Conservation (phyloP, 2,329 filamentous ascomycete species). For the Phialophora macrospora region DNA sequence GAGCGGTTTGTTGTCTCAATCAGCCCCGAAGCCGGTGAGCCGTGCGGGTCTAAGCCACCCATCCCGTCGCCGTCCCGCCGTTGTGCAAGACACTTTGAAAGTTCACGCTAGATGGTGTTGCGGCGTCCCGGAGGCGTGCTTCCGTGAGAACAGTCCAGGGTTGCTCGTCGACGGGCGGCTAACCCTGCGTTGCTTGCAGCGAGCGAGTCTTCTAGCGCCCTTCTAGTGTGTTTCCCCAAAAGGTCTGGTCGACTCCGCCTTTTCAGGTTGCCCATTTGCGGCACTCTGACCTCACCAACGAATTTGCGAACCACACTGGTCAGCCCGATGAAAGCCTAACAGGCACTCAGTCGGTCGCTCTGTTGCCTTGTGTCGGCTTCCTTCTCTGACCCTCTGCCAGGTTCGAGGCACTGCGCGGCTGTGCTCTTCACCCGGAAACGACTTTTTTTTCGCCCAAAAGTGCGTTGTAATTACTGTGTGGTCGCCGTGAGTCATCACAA, state of each 20-base stretch:
- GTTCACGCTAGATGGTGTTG: neutral
- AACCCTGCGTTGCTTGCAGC: neutral
- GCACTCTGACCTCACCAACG: neutral
- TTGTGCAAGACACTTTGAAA: constrained; percentile 1
- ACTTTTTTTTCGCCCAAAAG: neutral
- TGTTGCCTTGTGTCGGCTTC: constrained; percentile 4
- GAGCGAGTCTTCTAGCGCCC: constrained; percentile 1
- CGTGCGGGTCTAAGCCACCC: neutral
- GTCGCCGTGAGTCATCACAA: neutral
- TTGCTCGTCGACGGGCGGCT: constrained; percentile 1
- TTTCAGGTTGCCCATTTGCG: neutral
- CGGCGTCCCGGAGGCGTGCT: neutral
- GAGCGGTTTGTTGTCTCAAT: neutral
- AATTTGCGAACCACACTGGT: constrained; percentile 6
- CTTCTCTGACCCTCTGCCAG: neutral
- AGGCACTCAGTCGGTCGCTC: neutral
- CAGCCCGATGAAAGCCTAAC: constrained; percentile 7
- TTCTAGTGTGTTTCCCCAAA: constrained; percentile 7
- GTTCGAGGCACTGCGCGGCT: neutral
- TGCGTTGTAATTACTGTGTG: neutral
- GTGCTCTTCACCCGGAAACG: neutral
- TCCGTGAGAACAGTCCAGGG: constrained; percentile 3
- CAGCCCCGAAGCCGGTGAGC: neutral
- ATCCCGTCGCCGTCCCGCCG: neutral
- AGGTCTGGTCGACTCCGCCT: neutral